Evolutionary conservation across 2,329 filamentous ascomycete species (phyloP), one percentile per base, ranked within the genome.

Genomic region (Cercospora citrullina): DNA sequence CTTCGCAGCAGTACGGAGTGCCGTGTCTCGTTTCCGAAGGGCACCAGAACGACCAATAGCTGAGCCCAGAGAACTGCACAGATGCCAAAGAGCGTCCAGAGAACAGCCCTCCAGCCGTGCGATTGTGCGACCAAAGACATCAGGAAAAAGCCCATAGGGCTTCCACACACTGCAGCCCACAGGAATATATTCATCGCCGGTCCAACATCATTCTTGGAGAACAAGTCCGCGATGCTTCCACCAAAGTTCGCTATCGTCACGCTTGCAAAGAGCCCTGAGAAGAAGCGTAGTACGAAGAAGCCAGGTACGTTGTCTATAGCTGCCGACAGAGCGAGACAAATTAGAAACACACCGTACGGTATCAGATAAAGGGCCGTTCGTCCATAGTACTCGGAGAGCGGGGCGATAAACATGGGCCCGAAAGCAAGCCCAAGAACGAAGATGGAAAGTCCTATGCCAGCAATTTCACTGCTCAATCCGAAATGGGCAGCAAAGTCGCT

Each of bases 181-280:
- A 84, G 77, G 48, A 82, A 83, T 51, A 80, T 81, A 76, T 72
- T 72, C 71, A 68, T 82, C 75, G 58, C 81, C 74, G 69, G 80
- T 80, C 55, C 73, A 18, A 84, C 74, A 70, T 84, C 81, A 28
- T 73, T 81, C 53, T 84, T 82, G 0, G 75, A 81, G 79, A 28
- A 85, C 79, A 84, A 83, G 64, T 85, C 84, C 55, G 77, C 80
- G n/a, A 85, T 83, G 0, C 80, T 84, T 1, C 83, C 83, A 5
- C 83, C 83, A 2, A 84, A 84, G 72, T 83, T 84, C 0, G 82
- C 81, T 57, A 84, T 81, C 0, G 82, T 82, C 0, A 84, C 79
- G 71, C 80, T 82, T 2, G 82, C 83, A 70, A 84, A 84, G 9
- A 67, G 61, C 5, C 84, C 84, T 9, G 82, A 82, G 6, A 84